phyloP scores from a whole-genome alignment of 441 rosid species.

The Syzygium syzygioides region DNA sequence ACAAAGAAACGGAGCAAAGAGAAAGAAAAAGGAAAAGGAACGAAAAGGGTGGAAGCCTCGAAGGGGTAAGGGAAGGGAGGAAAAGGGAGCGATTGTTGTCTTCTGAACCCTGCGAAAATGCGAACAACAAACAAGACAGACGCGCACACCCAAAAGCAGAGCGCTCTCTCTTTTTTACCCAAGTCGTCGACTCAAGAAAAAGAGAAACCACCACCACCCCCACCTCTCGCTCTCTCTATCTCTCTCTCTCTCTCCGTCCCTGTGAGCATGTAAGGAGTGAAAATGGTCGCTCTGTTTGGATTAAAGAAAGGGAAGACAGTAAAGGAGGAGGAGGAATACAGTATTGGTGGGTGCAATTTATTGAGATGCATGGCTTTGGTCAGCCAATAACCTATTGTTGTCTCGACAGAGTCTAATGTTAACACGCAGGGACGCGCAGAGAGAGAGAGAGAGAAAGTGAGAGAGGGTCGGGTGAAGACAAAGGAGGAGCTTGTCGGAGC shows the following conservation, averaged over 20 bases:
- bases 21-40: not conserved
- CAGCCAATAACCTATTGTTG: not conserved
- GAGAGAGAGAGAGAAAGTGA: not conserved
- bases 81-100: constrained; percentile 5
- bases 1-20: not conserved
- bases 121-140: constrained; percentile 15
- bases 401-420: not conserved
- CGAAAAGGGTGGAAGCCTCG: not conserved
- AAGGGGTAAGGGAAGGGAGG: not conserved
- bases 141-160: not conserved
- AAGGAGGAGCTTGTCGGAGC: not conserved
- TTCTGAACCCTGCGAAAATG: constrained; percentile 19
- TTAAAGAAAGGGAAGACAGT: not conserved
- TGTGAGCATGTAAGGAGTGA: not conserved
- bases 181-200: constrained; percentile 1
- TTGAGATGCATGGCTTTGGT: not conserved
- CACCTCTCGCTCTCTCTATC: not conserved
- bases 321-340: not conserved
- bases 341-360: not conserved
- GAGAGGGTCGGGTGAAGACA: not conserved
- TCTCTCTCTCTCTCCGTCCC: not conserved
- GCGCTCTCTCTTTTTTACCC: not conserved
- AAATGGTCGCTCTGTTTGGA: not conserved
- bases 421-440: not conserved
- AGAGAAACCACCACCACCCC: not conserved